Conservation (phyloP, 352 stramenopile genomes). For the Phytophthora cactorum region DNA sequence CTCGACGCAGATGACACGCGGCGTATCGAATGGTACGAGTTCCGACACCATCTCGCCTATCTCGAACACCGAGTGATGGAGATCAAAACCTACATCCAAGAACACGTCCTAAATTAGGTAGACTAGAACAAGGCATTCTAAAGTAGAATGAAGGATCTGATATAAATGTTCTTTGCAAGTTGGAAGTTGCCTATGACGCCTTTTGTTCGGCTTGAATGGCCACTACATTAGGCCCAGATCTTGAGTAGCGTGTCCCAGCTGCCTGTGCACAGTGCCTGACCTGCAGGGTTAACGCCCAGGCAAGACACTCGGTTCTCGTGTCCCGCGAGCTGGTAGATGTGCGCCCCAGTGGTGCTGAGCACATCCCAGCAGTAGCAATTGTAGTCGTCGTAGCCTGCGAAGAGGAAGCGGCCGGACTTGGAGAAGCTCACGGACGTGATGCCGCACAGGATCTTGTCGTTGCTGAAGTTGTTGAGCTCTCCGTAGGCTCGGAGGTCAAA, state of each 20-base stretch:
- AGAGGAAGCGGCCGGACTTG: conserved; percentile 95
- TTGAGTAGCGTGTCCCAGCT: conserved; percentile 99
- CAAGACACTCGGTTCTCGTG: conserved; percentile 98
- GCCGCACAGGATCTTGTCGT: conserved; percentile 96
- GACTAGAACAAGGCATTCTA: background rate
- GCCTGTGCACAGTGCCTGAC: conserved; percentile 97
- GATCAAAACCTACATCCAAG: conserved; percentile 61
- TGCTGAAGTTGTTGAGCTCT: conserved; percentile 97
- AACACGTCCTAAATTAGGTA: conserved; percentile 33
- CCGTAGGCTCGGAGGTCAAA: conserved; percentile 98
- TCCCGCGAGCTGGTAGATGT: conserved; percentile 93
- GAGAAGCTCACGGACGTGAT: conserved; percentile 98
- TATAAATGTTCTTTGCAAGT: conserved; percentile 21
- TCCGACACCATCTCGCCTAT: conserved; percentile 74
- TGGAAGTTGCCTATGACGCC: background rate
- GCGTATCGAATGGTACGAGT: conserved; percentile 80
- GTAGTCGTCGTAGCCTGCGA: conserved; percentile 98
- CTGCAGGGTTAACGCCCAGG: conserved; percentile 95
- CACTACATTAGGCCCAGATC: conserved; percentile 91
- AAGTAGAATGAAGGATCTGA: conserved; percentile 19
- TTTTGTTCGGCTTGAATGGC: background rate
- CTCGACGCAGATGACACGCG: conserved; percentile 65
- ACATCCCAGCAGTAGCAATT: conserved; percentile 98
- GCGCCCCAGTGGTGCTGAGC: conserved; percentile 86
- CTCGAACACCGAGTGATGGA: conserved; percentile 59